phyloP scores from a whole-genome alignment of 495 filamentous ascomycete genomes.

The Penicillium lividum region DNA sequence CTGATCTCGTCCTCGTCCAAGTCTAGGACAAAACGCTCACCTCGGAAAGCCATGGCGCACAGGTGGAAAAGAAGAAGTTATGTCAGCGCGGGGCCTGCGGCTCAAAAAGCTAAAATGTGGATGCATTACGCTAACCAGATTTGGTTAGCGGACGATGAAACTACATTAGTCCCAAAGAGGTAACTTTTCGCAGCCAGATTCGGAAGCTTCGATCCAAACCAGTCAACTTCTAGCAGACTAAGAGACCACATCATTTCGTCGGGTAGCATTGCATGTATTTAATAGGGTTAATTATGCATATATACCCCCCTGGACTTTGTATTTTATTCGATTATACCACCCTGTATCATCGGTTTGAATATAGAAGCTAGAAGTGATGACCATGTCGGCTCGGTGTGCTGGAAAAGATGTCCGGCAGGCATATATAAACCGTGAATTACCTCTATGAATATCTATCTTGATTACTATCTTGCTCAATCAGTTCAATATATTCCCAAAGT shows the following conservation, averaged over 20 bases:
- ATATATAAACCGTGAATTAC: neutral
- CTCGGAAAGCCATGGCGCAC: constrained; percentile 55
- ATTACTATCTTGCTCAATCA: neutral
- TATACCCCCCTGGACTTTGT: no score
- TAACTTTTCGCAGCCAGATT: constrained; percentile 20
- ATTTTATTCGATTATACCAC: neutral
- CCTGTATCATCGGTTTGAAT: neutral
- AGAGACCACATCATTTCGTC: neutral
- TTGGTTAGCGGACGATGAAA: constrained; percentile 14
- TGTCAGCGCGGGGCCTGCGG: constrained; percentile 40
- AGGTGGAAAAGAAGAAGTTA: constrained; percentile 29
- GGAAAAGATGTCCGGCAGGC: constrained; percentile 11
- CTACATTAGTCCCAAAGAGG: constrained; percentile 24
- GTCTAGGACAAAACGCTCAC: constrained; percentile 61
- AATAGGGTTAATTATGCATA: neutral
- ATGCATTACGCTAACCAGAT: constrained; percentile 20
- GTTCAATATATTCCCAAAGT: neutral
- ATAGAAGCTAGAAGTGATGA: neutral
- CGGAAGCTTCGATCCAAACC: constrained; percentile 14
- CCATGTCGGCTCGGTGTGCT: neutral
- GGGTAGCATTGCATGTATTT: neutral
- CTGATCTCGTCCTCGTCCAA: constrained; percentile 45
- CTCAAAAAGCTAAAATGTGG: constrained; percentile 45
- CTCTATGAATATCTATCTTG: neutral
- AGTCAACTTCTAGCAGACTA: neutral